These are phyloP conservation scores for Pseudogymnoascus sp. DNA, from an alignment of 2,329 filamentous ascomycete species.

Conservation along the genomic window DNA sequence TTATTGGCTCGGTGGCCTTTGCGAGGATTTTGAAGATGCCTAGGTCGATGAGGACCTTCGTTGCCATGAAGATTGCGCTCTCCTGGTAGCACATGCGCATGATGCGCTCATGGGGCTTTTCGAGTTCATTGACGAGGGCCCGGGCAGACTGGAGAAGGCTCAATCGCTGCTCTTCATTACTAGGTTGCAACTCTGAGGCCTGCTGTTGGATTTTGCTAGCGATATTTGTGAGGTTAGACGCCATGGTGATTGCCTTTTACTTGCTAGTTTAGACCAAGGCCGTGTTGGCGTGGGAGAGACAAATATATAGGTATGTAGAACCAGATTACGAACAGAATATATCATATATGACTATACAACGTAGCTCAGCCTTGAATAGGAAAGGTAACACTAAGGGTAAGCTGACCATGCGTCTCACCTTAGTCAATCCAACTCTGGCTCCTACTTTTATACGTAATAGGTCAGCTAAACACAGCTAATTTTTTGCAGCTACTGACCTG, in stretches of 20 bases:
- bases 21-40: slow-evolving; percentile 7
- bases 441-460: not conserved
- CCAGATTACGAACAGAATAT: not conserved
- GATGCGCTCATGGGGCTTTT: slow-evolving; percentile 7
- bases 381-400: not conserved
- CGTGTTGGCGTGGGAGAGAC: not conserved
- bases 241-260: not conserved
- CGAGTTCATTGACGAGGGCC: slow-evolving; percentile 3
- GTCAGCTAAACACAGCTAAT: not conserved
- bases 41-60: not conserved
- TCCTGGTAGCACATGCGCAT: slow-evolving; percentile 10
- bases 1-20: not conserved
- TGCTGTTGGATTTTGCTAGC: not conserved
- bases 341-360: not conserved
- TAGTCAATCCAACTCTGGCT: not conserved
- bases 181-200: not conserved
- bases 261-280: not conserved
- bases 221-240: not conserved
- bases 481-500: not conserved
- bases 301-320: not conserved
- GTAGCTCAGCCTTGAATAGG: not conserved
- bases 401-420: not conserved
- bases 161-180: not conserved
- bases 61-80: slow-evolving; percentile 1
- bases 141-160: slow-evolving; percentile 1